These are phyloP conservation scores for Podospora comata DNA, from an alignment of 495 filamentous ascomycete species.

Conservation along the genomic window DNA sequence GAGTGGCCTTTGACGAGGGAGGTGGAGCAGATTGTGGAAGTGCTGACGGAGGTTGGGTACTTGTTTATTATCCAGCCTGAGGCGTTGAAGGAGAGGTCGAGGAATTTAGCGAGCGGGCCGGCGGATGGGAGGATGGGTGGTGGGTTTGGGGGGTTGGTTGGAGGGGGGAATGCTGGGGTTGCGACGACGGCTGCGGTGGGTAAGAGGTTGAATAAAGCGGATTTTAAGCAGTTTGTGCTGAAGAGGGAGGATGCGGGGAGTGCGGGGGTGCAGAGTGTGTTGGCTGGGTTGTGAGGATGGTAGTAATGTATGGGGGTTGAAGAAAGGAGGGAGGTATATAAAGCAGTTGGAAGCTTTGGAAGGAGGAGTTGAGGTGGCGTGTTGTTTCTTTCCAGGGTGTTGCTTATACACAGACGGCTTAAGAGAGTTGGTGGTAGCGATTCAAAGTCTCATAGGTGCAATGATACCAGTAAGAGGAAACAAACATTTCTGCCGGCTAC, in stretches of 20 bases:
- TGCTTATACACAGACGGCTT: background rate
- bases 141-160: background rate
- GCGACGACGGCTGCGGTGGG: constrained; percentile 19
- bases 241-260: constrained; percentile 78
- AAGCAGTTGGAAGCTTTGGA: background rate
- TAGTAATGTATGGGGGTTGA: background rate
- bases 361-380: background rate
- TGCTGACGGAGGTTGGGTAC: constrained; percentile 90
- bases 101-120: constrained; percentile 53
- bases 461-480: background rate
- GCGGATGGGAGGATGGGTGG: constrained; percentile 10
- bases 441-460: background rate
- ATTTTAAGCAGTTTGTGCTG: constrained; percentile 80
- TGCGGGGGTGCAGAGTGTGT: constrained; percentile 74
- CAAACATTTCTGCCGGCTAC: background rate
- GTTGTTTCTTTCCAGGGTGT: background rate
- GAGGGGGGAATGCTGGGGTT: constrained; percentile 11
- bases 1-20: constrained; percentile 74
- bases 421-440: background rate
- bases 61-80: constrained; percentile 93
- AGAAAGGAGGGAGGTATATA: background rate
- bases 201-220: constrained; percentile 59
- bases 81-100: constrained; percentile 70
- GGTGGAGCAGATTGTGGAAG: constrained; percentile 69
- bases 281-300: constrained; percentile 48